Evolutionary conservation across 2,329 filamentous ascomycete species (phyloP).

Genomic region (Byssoonygena ceratinophila): DNA sequence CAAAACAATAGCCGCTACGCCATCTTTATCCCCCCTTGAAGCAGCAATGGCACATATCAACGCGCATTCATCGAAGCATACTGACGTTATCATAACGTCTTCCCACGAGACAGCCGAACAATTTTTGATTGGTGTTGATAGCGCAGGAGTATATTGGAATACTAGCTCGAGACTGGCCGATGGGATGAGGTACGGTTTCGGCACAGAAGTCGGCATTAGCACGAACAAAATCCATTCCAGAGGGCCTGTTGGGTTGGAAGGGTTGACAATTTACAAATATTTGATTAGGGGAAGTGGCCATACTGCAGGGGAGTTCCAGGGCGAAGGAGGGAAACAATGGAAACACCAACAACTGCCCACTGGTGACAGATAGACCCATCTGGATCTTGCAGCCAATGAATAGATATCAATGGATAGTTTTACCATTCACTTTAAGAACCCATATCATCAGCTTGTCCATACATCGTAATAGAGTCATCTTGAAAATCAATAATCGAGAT

Average conservation of each 20-base stretch:
- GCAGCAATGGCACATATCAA: conserved; percentile 84
- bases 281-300: conserved; percentile 76
- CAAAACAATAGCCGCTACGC: conserved; percentile 53
- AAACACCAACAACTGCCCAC: conserved; percentile 43
- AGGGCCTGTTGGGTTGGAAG: conserved; percentile 87
- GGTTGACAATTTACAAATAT: conserved; percentile 96
- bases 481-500: neutral
- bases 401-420: neutral
- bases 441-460: neutral
- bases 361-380: neutral
- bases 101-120: conserved; percentile 57
- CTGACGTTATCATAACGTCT: conserved; percentile 75
- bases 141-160: conserved; percentile 94
- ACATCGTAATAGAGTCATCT: neutral
- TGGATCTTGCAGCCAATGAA: neutral
- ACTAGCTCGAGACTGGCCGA: conserved; percentile 89
- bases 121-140: conserved; percentile 80
- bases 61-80: conserved; percentile 82
- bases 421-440: neutral
- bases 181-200: conserved; percentile 94
- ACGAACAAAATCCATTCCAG: conserved; percentile 97
- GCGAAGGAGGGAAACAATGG: conserved; percentile 44
- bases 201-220: conserved; percentile 94
- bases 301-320: conserved; percentile 52
- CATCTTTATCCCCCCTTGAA: conserved; percentile 40